Evolutionary conservation across 73 alveolate genomes (phyloP).

Genomic region (Strombidium stylifer): DNA sequence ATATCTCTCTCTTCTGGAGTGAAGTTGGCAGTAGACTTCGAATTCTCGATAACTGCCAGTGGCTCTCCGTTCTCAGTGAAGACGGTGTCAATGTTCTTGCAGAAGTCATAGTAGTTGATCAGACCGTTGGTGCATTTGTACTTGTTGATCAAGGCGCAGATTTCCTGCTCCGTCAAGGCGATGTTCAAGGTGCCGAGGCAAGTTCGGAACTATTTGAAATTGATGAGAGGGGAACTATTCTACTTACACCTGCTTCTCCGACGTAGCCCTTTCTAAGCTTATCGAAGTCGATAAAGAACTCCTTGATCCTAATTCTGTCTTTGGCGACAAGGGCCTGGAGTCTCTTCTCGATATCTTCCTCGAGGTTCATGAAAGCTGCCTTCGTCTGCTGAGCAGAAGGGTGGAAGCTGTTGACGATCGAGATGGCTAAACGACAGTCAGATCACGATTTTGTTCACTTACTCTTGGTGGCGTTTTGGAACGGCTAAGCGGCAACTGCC

Average conservation of each 20-base stretch:
- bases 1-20: conserved; percentile 55
- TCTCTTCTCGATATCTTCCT: conserved; percentile 54
- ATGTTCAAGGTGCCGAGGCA: conserved; percentile 68
- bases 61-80: conserved; percentile 49
- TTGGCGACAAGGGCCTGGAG: conserved; percentile 71
- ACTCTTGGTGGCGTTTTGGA: no score
- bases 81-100: conserved; percentile 62
- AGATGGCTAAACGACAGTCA: no score
- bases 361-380: conserved; percentile 25
- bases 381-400: conserved; percentile 12
- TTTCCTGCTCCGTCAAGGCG: conserved; percentile 62
- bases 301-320: conserved; percentile 80
- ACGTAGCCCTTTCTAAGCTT: conserved; percentile 92
- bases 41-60: conserved; percentile 43
- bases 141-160: conserved; percentile 55
- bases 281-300: conserved; percentile 89
- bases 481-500: no score
- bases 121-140: conserved; percentile 54
- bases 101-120: conserved; percentile 64
- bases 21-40: conserved; percentile 58
- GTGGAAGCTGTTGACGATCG: no score
- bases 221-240: not conserved
- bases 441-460: no score
- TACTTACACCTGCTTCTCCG: conserved; percentile 79
- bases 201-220: conserved; percentile 55